Conservation (phyloP, 2,329 filamentous ascomycete species). For the Arthrocladium fulminans region DNA sequence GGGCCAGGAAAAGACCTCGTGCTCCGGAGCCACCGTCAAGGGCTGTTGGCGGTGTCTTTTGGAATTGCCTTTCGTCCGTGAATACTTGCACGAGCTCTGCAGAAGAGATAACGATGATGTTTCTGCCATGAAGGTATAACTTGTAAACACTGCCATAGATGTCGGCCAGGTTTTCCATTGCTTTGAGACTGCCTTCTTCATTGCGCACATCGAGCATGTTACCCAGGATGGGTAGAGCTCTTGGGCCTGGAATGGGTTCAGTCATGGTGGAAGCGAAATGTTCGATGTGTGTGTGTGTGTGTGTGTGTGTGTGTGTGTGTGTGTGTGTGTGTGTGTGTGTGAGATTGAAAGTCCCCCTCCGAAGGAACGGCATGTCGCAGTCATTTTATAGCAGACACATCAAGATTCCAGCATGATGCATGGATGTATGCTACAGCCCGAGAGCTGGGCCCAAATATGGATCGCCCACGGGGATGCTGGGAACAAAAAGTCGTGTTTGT, state of each 20-base stretch:
- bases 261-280: constrained; percentile 10
- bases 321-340: no score
- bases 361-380: no score
- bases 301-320: no score
- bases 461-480: no score
- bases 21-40: constrained; percentile 47
- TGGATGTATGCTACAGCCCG: no score
- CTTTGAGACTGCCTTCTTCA: constrained; percentile 6
- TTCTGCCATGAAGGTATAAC: constrained; percentile 42
- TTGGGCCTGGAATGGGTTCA: constrained; percentile 15
- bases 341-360: no score
- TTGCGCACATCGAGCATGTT: constrained; percentile 14
- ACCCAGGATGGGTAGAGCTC: constrained; percentile 11
- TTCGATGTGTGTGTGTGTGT: no score
- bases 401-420: no score
- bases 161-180: constrained; percentile 11
- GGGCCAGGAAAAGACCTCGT: constrained; percentile 59
- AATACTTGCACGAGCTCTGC: constrained; percentile 53
- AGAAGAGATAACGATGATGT: constrained; percentile 44
- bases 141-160: constrained; percentile 48
- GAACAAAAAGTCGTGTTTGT: no score
- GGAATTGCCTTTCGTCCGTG: constrained; percentile 56
- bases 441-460: no score
- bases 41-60: constrained; percentile 34
- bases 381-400: no score